Evolutionary conservation across 768 basidiomycete species (phyloP).

Genomic region (Pisolithus albus): DNA sequence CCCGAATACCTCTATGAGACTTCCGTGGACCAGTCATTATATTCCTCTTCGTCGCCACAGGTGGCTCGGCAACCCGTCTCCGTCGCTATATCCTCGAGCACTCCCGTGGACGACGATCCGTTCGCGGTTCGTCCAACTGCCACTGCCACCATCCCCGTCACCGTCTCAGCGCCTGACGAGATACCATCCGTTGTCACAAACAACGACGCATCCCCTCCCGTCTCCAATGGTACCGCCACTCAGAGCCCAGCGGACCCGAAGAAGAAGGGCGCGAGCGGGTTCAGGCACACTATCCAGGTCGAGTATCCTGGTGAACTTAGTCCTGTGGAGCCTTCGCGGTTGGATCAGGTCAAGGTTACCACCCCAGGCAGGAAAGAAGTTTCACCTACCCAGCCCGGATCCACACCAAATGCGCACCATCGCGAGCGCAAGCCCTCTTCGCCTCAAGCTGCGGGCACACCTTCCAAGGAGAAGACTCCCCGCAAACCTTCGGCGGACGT

Average conservation of each 20-base stretch:
- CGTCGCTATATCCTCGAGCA: conserved; percentile 41
- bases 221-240: conserved; percentile 23
- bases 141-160: conserved; percentile 22
- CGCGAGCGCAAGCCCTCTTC: conserved; percentile 16
- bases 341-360: conserved; percentile 16
- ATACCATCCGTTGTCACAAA: conserved; percentile 11
- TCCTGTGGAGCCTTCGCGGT: conserved; percentile 18
- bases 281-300: conserved; percentile 93
- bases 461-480: conserved; percentile 13
- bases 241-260: conserved; percentile 40
- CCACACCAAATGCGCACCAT: conserved; percentile 11
- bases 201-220: conserved; percentile 13
- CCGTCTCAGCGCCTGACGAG: conserved; percentile 24
- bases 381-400: conserved; percentile 5
- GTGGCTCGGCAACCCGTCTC: conserved; percentile 33
- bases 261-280: conserved; percentile 39
- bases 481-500: conserved; percentile 8
- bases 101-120: conserved; percentile 60
- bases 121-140: conserved; percentile 43
- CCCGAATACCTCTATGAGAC: conserved; percentile 75
- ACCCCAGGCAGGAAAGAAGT: conserved; percentile 11
- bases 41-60: conserved; percentile 31
- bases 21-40: conserved; percentile 49
- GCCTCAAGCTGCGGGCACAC: conserved; percentile 2
- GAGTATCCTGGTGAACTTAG: conserved; percentile 69